Base-by-base conservation (phyloP, 495 filamentous ascomycete genomes). In the Zalerion maritima region DNA sequence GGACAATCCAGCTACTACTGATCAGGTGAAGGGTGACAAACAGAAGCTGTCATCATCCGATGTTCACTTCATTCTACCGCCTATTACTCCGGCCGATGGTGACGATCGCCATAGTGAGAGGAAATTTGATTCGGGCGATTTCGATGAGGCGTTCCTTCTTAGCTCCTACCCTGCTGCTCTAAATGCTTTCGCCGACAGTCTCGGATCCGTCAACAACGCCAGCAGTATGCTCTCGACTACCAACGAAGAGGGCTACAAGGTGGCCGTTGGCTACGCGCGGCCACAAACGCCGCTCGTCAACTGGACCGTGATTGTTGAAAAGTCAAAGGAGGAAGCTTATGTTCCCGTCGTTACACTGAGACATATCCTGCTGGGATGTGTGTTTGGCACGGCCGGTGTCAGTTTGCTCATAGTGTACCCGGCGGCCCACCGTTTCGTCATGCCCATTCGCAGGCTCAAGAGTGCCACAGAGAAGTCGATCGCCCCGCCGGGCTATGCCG, bases 271-370 rank as follows among this genome's bases (percentile, higher is more conserved):
- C 15, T 81, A 66, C 31, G 77, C 81, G 11, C 62, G 74, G 8
- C 70, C 75, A 1, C 59, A 62, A 26, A 77, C 59, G 10, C 40
- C 54, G 1, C 46, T 93, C 18, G 76, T 76, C 11, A 65, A 83
- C 34, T 94, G 85, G 85, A 69, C 77, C 11, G 57, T 94, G 6
- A 38, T 93, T 2, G 67, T 92, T 7, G 86, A 93, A 43, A 75
- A 87, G 48, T 62, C 71, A 8, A 67, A 67, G 26, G 40, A 46
- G 20, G 84, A 93, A 43, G 82, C 82, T 5, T 79, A 71, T 50
- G 60, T 60, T n/a, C 77, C 83, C 1, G 82, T 94, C 18, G 40
- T 60, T 20, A 68, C 70, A 12, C 61, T 93, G 14, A 68, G 79
- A 17, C 73, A 73, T 26, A 78, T 94, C 24, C 64, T 94, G 4